Percentiles rank a stretch among this genome's conserved stretches.
phyloP scores from a whole-genome alignment of 441 rosid species.

The Viola pubescens region DNA sequence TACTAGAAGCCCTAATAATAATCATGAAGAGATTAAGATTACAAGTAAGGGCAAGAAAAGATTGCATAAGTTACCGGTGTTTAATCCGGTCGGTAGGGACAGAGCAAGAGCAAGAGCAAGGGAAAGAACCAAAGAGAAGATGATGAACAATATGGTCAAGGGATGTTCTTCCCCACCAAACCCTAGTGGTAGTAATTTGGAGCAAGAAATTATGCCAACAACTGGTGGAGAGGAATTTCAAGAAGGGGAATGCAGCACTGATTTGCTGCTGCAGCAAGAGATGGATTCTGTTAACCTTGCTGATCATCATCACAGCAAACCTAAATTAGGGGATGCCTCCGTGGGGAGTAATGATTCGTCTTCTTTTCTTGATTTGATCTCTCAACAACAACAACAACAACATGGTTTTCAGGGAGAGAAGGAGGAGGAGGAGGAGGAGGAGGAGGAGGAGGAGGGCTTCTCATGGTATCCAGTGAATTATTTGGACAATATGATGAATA shows the following conservation, averaged over 20 bases:
- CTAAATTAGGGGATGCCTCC: too few relatives aligned
- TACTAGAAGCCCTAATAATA: too few relatives aligned
- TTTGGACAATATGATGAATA: conserved; percentile 18
- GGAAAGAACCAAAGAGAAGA: conserved; percentile 59
- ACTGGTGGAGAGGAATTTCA: neutral
- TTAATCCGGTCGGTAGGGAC: conserved; percentile 36
- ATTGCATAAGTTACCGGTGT: conserved; percentile 14
- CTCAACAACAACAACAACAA: too few relatives aligned
- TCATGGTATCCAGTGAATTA: conserved; percentile 18
- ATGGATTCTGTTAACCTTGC: conserved; percentile 34
- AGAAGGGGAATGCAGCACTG: conserved; percentile 15
- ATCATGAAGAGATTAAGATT: too few relatives aligned
- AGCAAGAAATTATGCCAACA: conserved; percentile 14
- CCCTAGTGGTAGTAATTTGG: conserved; percentile 18
- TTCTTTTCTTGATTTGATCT: conserved; percentile 24
- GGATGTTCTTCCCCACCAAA: conserved; percentile 25
- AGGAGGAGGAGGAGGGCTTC: conserved; percentile 19
- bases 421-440: too few relatives aligned
- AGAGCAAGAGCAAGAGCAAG: conserved; percentile 85
- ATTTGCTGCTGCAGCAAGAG: conserved; percentile 24
- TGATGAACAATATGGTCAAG: too few relatives aligned
- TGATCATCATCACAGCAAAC: too few relatives aligned
- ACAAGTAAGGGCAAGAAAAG: conserved; percentile 7
- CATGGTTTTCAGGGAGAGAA: too few relatives aligned
- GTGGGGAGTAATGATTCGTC: neutral